Base-by-base conservation (phyloP, 768 basidiomycete genomes). In the Lenzites betulinus region DNA sequence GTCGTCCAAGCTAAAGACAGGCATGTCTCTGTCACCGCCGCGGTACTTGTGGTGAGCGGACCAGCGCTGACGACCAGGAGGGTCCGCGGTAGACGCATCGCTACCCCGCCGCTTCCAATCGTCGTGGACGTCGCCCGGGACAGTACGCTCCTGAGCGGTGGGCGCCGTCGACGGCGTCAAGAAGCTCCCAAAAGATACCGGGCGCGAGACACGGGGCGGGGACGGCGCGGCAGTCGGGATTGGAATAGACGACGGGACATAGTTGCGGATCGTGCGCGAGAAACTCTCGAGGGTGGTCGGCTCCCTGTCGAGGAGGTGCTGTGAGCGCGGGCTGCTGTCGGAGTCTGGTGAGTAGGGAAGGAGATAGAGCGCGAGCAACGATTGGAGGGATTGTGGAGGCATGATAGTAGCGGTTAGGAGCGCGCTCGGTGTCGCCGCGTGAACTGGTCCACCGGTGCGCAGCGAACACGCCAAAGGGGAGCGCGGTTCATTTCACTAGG, bases 171-270 rank as follows among this genome's bases (percentile, higher is more conserved):
- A 18, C 38, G 74, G 70, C 8, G 70, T 43, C 63, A 79, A 73
- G 64, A 80, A 80, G 42, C 67, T 77, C 16, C 81, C 82, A 51
- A 79, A 80, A 0, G 78, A 80, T 28, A 81, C 67, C 0, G 81
- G 83, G 13, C 77, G 73, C 5, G 83, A 83, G 25, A 83, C 77
- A 15, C 77, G 76, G 1, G 81, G 80, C 0, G 81, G 79, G 18
- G 82, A 77, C 16, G 83, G 80, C 0, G 75, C 71, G 1, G 81
- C 77, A 1, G 75, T 70, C 1, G 83, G 78, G 28, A 84, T 78
- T 15, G 80, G 74, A 51, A 83, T 81, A 8, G 80, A 79, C 18
- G 79, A 75, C 3, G 83, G 84, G 8, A 83, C 80, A 55, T 85
- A 85, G 62, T 74, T 78, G 47, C 83, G 80, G 26, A 86, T 73